Evolutionary conservation across 2,329 filamentous ascomycete genomes (phyloP).

Genomic region (Hirsutella rhossiliensis): DNA sequence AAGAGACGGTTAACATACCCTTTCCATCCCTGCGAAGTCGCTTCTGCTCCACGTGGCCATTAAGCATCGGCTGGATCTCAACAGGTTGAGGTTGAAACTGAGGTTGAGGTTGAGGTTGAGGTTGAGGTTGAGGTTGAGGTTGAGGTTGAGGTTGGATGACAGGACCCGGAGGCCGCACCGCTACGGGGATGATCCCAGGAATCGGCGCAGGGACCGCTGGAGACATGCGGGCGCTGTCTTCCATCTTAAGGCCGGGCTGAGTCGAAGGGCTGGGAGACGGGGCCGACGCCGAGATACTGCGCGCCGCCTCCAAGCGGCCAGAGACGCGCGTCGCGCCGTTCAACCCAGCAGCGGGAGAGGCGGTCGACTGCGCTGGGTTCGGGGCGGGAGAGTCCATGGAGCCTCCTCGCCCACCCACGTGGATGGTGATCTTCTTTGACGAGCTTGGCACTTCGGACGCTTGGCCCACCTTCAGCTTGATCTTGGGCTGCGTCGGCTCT

Average conservation of each 20-base stretch:
- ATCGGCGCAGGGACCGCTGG: slow-evolving; percentile 11
- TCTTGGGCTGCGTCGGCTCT: slow-evolving; percentile 63
- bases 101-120: no score
- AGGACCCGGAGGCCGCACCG: background rate
- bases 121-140: no score
- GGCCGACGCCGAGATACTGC: slow-evolving; percentile 25
- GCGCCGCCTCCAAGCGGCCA: slow-evolving; percentile 22
- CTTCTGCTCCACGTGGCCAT: slow-evolving; percentile 22
- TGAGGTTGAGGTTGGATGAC: background rate
- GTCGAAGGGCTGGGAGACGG: slow-evolving; percentile 34
- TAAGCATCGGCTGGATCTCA: slow-evolving; percentile 14
- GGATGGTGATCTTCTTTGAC: slow-evolving; percentile 58
- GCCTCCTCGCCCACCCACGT: slow-evolving; percentile 49
- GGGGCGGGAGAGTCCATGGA: slow-evolving; percentile 39
- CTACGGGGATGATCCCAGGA: slow-evolving; percentile 5
- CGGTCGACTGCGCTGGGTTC: slow-evolving; percentile 17
- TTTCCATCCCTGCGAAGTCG: slow-evolving; percentile 27
- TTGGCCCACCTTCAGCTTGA: slow-evolving; percentile 63
- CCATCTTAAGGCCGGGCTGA: slow-evolving; percentile 20
- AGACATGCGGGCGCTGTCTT: slow-evolving; percentile 17
- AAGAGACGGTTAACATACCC: slow-evolving; percentile 17
- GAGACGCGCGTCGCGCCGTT: slow-evolving; percentile 12
- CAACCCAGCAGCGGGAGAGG: slow-evolving; percentile 10
- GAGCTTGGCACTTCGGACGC: slow-evolving; percentile 29
- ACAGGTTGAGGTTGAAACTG: background rate